Evolutionary conservation across 371 early-diverging fungal species (phyloP).

Genomic region (Smittium mucronatum): DNA sequence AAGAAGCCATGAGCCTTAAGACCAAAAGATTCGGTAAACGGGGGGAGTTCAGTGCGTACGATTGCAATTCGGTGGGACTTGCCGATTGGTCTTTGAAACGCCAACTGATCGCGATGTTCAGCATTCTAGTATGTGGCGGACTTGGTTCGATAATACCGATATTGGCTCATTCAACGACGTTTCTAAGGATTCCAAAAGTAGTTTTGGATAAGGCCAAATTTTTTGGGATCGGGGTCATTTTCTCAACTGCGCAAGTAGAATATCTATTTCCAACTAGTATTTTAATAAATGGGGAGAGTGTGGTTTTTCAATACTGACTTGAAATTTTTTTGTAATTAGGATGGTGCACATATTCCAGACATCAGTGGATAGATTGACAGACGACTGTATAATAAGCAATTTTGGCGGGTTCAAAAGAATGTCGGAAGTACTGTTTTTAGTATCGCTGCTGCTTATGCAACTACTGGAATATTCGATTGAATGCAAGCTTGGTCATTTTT

Average conservation of each 20-base stretch:
- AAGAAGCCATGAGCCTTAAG: no score
- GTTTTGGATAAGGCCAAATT: conserved; percentile 36
- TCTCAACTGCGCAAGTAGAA: conserved; percentile 42
- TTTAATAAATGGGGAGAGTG: background rate
- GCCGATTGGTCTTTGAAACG: conserved; percentile 1
- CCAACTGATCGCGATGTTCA: conserved; percentile 35
- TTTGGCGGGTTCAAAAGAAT: background rate
- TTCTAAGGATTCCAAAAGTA: conserved; percentile 22
- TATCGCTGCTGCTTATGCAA: conserved; percentile 8
- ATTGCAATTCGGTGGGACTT: background rate
- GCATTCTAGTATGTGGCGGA: conserved; percentile 34
- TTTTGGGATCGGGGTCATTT: conserved; percentile 67
- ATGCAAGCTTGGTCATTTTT: background rate
- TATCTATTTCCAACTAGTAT: background rate
- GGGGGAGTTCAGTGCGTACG: background rate
- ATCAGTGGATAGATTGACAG: background rate
- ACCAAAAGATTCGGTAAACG: no score
- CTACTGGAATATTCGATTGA: background rate
- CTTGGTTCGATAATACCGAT: conserved; percentile 36
- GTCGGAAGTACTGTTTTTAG: conserved; percentile 3
- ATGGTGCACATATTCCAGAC: conserved; percentile 9
- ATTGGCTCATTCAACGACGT: conserved; percentile 18
- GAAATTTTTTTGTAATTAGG: conserved; percentile 1
- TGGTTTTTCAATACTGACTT: no score
- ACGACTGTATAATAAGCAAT: background rate